These are phyloP conservation scores for Syncephalastrum sp. DNA, from an alignment of 371 early-diverging fungal genomes.

Conservation along the genomic window DNA sequence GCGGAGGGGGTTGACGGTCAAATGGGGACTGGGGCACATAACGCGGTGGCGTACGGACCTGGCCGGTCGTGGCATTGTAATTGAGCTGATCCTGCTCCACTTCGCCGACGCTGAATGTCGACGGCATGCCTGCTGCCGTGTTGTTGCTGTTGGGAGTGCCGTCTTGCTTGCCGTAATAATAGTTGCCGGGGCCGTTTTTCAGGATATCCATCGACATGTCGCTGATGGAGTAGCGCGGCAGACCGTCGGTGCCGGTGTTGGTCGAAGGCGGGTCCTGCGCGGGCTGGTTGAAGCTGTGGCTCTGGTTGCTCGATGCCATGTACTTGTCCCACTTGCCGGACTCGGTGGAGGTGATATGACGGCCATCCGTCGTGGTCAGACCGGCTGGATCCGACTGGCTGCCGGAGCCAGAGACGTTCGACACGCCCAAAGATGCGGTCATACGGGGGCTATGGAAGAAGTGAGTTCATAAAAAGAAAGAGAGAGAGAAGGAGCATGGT, in stretches of 20 bases:
- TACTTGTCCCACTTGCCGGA: slow-evolving; percentile 6
- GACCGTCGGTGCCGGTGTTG: slow-evolving; percentile 1
- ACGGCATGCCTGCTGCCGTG: neutral
- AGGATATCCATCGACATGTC: slow-evolving; percentile 18
- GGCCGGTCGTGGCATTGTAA: slow-evolving; percentile 29
- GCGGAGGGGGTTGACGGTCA: neutral
- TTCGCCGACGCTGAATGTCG: neutral
- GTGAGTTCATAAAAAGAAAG: neutral
- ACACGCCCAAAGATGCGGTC: slow-evolving; percentile 12
- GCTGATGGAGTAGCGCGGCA: slow-evolving; percentile 10
- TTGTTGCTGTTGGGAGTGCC: neutral
- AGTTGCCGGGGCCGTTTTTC: neutral
- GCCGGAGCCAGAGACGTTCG: slow-evolving; percentile 2
- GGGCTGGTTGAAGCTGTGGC: slow-evolving; percentile 4
- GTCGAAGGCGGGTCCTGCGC: neutral
- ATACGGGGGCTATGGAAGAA: slow-evolving; percentile 15
- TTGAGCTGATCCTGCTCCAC: slow-evolving; percentile 27
- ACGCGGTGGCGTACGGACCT: slow-evolving; percentile 22
- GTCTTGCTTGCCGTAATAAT: neutral
- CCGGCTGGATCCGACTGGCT: slow-evolving; percentile 5
- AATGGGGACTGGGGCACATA: slow-evolving; percentile 3
- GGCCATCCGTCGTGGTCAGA: slow-evolving; percentile 7
- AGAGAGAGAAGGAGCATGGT: neutral
- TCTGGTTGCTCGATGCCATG: neutral
- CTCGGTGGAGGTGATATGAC: slow-evolving; percentile 6